Base-by-base conservation (phyloP, 495 filamentous ascomycete species). In the Penicillium nucicola region DNA sequence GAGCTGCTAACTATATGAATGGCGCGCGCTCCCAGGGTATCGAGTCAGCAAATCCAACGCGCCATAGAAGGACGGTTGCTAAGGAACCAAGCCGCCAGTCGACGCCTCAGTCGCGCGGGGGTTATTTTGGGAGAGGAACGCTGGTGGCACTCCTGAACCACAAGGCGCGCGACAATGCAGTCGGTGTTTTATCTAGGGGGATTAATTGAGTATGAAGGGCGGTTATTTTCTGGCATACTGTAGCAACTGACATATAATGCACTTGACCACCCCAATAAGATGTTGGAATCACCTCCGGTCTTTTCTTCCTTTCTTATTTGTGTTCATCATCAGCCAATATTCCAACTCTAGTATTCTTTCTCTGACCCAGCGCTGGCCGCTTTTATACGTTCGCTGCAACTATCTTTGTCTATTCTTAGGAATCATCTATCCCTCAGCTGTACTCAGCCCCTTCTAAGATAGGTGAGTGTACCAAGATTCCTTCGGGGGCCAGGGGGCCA, bases 401-500 rank as follows among this genome's bases (percentile, higher is more conserved):
- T 23, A 7, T 23, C 22, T 23, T n/a, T n/a, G n/a, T n/a, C 22
- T 23, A 23, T 23, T 23, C 1, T 23, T 23, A 23, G 22, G 22
- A 23, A 23, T 23, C 37, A 14, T 23, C 22, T 8, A 23, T 23
- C 7, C 4, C 22, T 23, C 22, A 23, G 22, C 22, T 23, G 22
- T 14, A 12, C 37, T 40, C 37, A 40, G 37, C 37, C 37, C 37
- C 37, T 20, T 40, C 18, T 12, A 40, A 13, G 37, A 22, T 20
- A 20, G 37, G 37, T 40, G 37, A 40, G 37, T 23, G 22, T 2
- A 23, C 22, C 1, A 7, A 23, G 22, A 23, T 23, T 40, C 18
- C 37, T 40, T 40, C 37, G 37, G 37, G 37, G 37, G 15, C 37
- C 37, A 40, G n/a, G n/a, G n/a, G n/a, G n/a, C n/a, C n/a, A n/a